phyloP scores from a whole-genome alignment of 192 early-diverging fungal genomes.

The Fimicolochytrium jonesii region DNA sequence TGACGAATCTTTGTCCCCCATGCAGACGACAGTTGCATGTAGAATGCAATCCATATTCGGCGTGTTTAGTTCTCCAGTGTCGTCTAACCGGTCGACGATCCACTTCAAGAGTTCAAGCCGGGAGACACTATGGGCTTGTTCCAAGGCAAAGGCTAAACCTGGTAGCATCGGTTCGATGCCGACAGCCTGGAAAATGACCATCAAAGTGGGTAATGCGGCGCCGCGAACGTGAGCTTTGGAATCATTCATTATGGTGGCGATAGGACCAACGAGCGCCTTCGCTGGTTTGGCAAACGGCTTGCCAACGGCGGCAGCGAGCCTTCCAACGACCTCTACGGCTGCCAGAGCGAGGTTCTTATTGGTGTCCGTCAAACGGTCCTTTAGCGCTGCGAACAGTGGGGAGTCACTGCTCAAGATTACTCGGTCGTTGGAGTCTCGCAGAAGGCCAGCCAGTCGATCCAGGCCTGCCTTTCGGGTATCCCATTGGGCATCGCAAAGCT shows the following conservation, averaged over 20 bases:
- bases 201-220: constrained; percentile 69
- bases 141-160: no score
- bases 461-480: constrained; percentile 88
- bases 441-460: constrained; percentile 71
- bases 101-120: constrained; percentile 83
- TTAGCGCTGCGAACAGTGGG: constrained; percentile 77
- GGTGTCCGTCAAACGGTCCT: constrained; percentile 77
- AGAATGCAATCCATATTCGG: constrained; percentile 65
- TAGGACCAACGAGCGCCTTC: constrained; percentile 63
- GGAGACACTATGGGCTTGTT: no score
- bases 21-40: constrained; percentile 67
- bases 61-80: no score
- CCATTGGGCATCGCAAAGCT: constrained; percentile 83
- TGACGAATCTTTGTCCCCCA: constrained; percentile 85
- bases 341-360: constrained; percentile 85
- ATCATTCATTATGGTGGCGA: constrained; percentile 75
- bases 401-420: constrained; percentile 72
- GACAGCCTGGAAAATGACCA: constrained; percentile 63
- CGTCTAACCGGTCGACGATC: no score
- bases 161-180: constrained; percentile 68
- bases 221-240: constrained; percentile 85
- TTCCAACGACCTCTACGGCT: constrained; percentile 76
- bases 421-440: constrained; percentile 74
- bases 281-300: constrained; percentile 78
- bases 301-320: constrained; percentile 76